A percentile compares a stretch with the other conserved stretches of the same genome.
phyloP scores from a whole-genome alignment of 2,329 filamentous ascomycete genomes.

The Talaromyces sp. region DNA sequence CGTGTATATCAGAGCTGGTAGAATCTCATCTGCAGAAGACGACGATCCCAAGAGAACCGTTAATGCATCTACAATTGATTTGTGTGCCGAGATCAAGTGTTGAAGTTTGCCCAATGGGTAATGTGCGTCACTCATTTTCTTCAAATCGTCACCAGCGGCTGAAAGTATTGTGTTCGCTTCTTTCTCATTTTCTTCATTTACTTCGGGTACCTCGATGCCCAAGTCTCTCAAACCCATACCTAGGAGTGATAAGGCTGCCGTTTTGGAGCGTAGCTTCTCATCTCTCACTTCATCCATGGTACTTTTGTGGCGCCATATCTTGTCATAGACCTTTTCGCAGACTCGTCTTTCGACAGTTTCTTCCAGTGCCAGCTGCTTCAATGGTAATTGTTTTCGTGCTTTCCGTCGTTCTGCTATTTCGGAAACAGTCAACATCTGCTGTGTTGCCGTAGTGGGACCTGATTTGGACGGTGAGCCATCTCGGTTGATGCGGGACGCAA shows the following conservation, averaged over 20 bases:
- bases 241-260: conserved; percentile 83
- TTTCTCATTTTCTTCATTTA: conserved; percentile 58
- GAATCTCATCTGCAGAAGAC: conserved; percentile 93
- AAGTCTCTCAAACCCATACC: conserved; percentile 86
- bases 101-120: conserved; percentile 90
- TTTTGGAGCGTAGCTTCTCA: conserved; percentile 90
- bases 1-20: conserved; percentile 94
- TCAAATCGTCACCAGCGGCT: conserved; percentile 66
- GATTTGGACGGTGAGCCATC: conserved; percentile 54
- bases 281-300: conserved; percentile 94
- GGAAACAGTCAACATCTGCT: conserved; percentile 90
- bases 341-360: conserved; percentile 86
- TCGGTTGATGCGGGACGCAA: conserved; percentile 71
- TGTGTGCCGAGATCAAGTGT: conserved; percentile 82
- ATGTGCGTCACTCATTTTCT: conserved; percentile 78
- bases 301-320: conserved; percentile 85
- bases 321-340: conserved; percentile 79
- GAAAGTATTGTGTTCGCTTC: conserved; percentile 72
- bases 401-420: conserved; percentile 79
- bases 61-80: conserved; percentile 86
- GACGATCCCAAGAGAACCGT: conserved; percentile 64
- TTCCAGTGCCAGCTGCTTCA: conserved; percentile 73
- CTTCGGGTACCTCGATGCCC: conserved; percentile 67
- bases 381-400: conserved; percentile 72
- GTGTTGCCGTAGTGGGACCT: conserved; percentile 59